phyloP scores from a whole-genome alignment of 805 yeast genomes.

The Metschnikowia arizonensis region DNA sequence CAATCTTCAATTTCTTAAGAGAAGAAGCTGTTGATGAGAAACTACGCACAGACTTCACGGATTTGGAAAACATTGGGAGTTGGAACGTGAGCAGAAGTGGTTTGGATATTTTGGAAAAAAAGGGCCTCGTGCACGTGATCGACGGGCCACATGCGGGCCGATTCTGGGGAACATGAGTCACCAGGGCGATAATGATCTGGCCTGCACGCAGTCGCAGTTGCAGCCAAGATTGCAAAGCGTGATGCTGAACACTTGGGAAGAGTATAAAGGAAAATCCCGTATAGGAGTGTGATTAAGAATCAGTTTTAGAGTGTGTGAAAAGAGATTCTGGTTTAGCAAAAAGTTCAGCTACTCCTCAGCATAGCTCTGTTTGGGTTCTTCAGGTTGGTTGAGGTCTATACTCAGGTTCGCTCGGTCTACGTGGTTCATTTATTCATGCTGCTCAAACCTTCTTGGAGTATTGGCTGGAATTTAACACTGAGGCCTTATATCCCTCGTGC shows the following conservation, averaged over 20 bases:
- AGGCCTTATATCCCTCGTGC: conserved; percentile 19
- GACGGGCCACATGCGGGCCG: conserved; percentile 6
- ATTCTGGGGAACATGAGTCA: conserved; percentile 9
- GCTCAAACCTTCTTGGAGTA: background rate
- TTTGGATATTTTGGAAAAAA: background rate
- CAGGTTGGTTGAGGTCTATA: too few species aligned
- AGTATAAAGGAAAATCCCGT: too few species aligned
- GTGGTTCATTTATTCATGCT: background rate
- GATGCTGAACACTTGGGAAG: background rate
- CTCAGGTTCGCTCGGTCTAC: too few species aligned
- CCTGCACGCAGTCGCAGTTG: background rate
- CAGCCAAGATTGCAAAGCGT: conserved; percentile 1
- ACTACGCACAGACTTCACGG: conserved; percentile 20
- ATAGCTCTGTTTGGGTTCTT: too few species aligned
- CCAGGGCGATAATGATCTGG: conserved; percentile 1
- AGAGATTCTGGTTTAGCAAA: too few species aligned
- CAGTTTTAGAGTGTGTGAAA: too few species aligned
- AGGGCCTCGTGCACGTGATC: background rate
- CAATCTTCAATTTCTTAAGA: conserved; percentile 40
- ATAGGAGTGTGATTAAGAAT: too few species aligned
- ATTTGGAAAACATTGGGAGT: conserved; percentile 17
- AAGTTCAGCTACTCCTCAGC: too few species aligned
- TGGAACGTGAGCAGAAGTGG: background rate
- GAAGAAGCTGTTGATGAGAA: conserved; percentile 31
- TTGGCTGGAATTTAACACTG: conserved; percentile 11